These are phyloP conservation scores for Phylloporus rhodoxanthus DNA, from an alignment of 768 basidiomycete species.

Conservation along the genomic window DNA sequence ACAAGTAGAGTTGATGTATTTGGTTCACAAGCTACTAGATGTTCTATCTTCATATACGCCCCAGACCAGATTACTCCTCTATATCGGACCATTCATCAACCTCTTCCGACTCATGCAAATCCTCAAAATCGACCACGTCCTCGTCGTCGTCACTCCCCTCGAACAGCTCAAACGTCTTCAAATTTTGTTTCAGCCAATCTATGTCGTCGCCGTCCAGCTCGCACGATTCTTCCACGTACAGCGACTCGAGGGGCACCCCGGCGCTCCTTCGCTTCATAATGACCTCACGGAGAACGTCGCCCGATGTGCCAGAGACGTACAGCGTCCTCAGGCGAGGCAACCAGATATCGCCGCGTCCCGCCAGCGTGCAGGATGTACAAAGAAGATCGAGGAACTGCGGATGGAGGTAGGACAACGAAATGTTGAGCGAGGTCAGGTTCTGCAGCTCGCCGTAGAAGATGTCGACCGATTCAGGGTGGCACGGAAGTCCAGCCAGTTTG, in stretches of 20 bases:
- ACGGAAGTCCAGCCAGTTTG: slow-evolving; percentile 48
- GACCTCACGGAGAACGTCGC: slow-evolving; percentile 38
- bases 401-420: slow-evolving; percentile 34
- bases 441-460: slow-evolving; percentile 43
- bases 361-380: background rate
- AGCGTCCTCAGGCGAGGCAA: slow-evolving; percentile 51
- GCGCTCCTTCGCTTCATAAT: slow-evolving; percentile 37
- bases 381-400: slow-evolving; percentile 24
- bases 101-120: slow-evolving; percentile 4
- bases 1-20: slow-evolving; percentile 26
- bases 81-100: slow-evolving; percentile 17
- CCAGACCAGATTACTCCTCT: background rate
- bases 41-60: background rate
- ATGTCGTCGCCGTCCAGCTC: slow-evolving; percentile 37
- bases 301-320: slow-evolving; percentile 41
- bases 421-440: slow-evolving; percentile 40
- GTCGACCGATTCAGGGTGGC: slow-evolving; percentile 30
- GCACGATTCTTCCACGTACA: slow-evolving; percentile 42
- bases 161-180: slow-evolving; percentile 51
- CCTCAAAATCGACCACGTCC: slow-evolving; percentile 26
- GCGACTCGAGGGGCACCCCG: slow-evolving; percentile 43
- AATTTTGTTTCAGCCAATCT: slow-evolving; percentile 46
- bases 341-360: slow-evolving; percentile 16
- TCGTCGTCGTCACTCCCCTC: slow-evolving; percentile 50
- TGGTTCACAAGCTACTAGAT: background rate